Conservation (phyloP, 331 rosid species). For the Quercus tomentella region DNA sequence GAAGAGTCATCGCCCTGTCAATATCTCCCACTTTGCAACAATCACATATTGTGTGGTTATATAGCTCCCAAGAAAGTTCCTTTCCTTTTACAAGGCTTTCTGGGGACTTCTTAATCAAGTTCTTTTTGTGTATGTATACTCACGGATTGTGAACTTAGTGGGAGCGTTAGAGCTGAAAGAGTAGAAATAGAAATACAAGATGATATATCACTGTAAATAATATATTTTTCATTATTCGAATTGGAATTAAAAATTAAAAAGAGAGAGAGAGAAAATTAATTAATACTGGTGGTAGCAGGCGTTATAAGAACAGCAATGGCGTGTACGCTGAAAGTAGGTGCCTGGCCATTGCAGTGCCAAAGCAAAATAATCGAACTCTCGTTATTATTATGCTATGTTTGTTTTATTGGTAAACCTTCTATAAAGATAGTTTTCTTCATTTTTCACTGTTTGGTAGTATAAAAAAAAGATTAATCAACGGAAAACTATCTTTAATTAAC, state of each 20-base stretch:
- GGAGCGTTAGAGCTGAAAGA: conserved; percentile 58
- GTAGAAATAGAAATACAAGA: background rate
- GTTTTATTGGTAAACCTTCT: too few relatives aligned
- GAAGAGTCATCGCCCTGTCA: conserved; percentile 54
- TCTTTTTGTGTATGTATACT: conserved; percentile 29
- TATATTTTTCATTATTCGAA: background rate
- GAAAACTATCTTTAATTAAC: too few relatives aligned
- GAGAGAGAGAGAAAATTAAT: too few relatives aligned
- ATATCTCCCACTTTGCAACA: conserved; percentile 48
- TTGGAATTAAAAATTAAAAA: too few relatives aligned
- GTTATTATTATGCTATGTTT: conserved; percentile 8
- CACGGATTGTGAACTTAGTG: conserved; percentile 68
- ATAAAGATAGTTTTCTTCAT: too few relatives aligned
- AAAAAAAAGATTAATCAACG: too few relatives aligned
- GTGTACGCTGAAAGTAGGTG: conserved; percentile 50
- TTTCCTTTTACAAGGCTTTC: conserved; percentile 18
- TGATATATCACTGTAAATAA: background rate
- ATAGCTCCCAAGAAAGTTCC: conserved; percentile 45
- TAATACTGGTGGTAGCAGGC: conserved; percentile 79
- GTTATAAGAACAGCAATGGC: conserved; percentile 60
- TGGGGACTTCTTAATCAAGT: background rate
- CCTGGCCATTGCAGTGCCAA: conserved; percentile 94
- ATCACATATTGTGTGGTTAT: conserved; percentile 29
- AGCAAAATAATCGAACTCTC: conserved; percentile 83
- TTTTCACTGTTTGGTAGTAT: too few relatives aligned